Base-by-base conservation (phyloP, 1,139 yeast species). In the Sugiyamaella neomexicana region DNA sequence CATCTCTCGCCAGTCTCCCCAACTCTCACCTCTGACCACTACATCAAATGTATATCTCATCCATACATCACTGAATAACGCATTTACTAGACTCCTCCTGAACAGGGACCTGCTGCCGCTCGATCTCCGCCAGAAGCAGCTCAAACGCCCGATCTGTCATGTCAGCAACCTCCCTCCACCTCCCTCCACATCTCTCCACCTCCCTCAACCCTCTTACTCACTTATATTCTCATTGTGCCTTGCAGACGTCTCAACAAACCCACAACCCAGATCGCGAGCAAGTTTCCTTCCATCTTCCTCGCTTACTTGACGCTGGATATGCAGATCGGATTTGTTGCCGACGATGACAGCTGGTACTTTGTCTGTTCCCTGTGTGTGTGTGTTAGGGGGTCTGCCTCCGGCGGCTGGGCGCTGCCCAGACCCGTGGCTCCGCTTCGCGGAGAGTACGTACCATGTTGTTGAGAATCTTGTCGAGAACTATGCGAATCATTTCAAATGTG, bases 381-480 rank as follows among this genome's bases (percentile, higher is more conserved):
- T 16, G 27, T n/a, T 15, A 5, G 13, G 16, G 38, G 38, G 16
- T 2, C 5, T 34, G 15, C 15, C 38, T 10, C 17, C 7, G 32
- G 29, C 31, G 36, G 34, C 38, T 20, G 37, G 15, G 23, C 29
- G 16, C 7, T 12, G 16, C 13, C 34, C n/a, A 25, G 16, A 1
- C 8, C 31, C 25, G 25, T 20, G 3, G 25, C 25, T 20, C 25
- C 25, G 25, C 25, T 20, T 20, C 25, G 25, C 25, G 25, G 25
- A 20, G 25, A 20, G 17, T 7, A 52, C 59, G 34, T 39, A 55
- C 61, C 53, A 85, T 78, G 51, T 83, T 76, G 65, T 86, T 89
- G 58, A 89, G 75, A 54, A 90, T 85, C 75, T 90, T 89, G 68
- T 89, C 96, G 65, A 95, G 79, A 43, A 90, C 86, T 46, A 86